These are phyloP conservation scores for Neocatenulostroma microsporum DNA, from an alignment of 2,329 filamentous ascomycete species.

Conservation along the genomic window DNA sequence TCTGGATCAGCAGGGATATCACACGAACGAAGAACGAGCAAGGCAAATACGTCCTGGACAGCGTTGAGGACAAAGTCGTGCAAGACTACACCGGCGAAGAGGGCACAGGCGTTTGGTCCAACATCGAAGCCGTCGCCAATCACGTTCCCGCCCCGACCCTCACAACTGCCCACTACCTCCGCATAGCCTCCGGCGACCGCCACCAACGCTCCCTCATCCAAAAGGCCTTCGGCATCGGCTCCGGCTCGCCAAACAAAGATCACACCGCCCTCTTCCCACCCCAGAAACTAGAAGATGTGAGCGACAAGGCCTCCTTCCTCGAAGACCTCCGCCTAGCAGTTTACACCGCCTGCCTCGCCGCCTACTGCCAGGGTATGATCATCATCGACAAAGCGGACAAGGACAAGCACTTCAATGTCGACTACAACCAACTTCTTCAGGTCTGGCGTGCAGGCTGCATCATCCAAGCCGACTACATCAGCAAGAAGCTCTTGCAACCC, in stretches of 20 bases:
- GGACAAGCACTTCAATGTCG: constrained; percentile 52
- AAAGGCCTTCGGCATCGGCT: constrained; percentile 36
- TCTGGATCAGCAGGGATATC: constrained; percentile 57
- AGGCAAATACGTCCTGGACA: constrained; percentile 47
- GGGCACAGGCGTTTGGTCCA: constrained; percentile 60
- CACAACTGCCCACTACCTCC: constrained; percentile 54
- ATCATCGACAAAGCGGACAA: constrained; percentile 53
- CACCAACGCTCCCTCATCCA: constrained; percentile 47
- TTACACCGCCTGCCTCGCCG: constrained; percentile 54
- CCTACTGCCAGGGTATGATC: constrained; percentile 60
- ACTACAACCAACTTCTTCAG: constrained; percentile 46
- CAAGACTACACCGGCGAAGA: constrained; percentile 61
- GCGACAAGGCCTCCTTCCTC: constrained; percentile 40
- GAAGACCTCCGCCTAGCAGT: constrained; percentile 54
- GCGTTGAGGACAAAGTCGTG: constrained; percentile 62
- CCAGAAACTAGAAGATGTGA: constrained; percentile 25
- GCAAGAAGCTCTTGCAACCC: constrained; percentile 46
- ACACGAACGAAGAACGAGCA: constrained; percentile 44
- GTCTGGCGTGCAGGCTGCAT: constrained; percentile 67
- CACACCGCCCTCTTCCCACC: constrained; percentile 29
- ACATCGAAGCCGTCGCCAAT: constrained; percentile 52
- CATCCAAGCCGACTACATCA: constrained; percentile 60
- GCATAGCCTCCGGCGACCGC: constrained; percentile 56
- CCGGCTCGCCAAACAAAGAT: constrained; percentile 7
- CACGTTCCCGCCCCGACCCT: constrained; percentile 60